These are phyloP conservation scores for Schoenoplectus tabernaemontani DNA, from an alignment of 202 grass and related monocot species.

Conservation along the genomic window DNA sequence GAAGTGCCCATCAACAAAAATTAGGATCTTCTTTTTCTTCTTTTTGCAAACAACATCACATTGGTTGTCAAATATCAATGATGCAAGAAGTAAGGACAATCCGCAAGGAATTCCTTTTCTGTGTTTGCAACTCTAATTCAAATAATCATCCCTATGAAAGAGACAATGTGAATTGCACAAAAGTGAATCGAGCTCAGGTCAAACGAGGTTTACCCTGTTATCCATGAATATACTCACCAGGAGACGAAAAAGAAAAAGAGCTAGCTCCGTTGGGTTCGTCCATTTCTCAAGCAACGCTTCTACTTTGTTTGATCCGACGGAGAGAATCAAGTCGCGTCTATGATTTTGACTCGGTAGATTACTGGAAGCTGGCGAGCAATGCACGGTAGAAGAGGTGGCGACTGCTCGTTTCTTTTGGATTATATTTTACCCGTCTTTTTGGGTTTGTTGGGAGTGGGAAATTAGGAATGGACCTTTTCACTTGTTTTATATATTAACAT, in stretches of 20 bases:
- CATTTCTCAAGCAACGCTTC: neutral
- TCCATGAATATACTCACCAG: neutral
- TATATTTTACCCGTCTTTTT: neutral
- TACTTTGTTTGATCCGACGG: conserved; percentile 1
- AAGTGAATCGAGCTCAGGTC: neutral
- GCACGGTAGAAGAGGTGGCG: conserved; percentile 1
- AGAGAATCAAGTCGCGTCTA: conserved; percentile 1
- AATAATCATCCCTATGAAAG: neutral
- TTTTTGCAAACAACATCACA: neutral
- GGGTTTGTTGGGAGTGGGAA: neutral
- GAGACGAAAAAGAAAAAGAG: conserved; percentile 1
- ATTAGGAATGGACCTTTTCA: neutral
- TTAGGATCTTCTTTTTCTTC: neutral
- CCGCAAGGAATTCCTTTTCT: neutral
- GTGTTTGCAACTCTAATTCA: neutral
- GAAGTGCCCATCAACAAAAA: neutral
- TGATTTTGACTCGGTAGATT: neutral
- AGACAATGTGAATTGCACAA: neutral
- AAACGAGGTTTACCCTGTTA: neutral
- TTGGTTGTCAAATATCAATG: neutral
- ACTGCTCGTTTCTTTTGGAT: neutral
- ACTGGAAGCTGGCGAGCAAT: neutral
- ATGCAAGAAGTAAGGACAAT: neutral
- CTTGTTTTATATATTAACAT: neutral
- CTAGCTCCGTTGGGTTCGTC: neutral